These are phyloP conservation scores for Trichoderma gracile DNA, from an alignment of 2,329 filamentous ascomycete species.

Conservation along the genomic window DNA sequence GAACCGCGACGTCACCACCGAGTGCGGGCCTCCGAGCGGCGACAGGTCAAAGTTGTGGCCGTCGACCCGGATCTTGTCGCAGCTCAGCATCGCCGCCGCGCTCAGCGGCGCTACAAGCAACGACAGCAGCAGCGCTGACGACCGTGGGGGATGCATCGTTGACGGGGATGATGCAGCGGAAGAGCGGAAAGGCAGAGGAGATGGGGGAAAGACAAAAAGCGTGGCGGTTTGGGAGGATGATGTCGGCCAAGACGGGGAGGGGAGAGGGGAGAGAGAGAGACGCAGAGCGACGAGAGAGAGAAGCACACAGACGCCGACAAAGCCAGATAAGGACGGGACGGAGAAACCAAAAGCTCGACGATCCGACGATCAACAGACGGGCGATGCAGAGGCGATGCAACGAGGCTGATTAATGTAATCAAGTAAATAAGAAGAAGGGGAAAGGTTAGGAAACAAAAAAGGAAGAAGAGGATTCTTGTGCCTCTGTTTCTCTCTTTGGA, in stretches of 20 bases:
- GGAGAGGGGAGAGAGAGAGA: neutral
- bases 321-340: neutral
- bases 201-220: neutral
- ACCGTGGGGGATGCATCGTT: constrained; percentile 45
- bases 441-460: neutral
- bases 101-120: constrained; percentile 43
- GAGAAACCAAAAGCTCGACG: constrained; percentile 3
- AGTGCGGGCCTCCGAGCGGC: constrained; percentile 65
- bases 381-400: neutral
- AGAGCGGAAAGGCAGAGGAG: neutral
- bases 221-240: neutral
- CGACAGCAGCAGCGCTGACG: constrained; percentile 41
- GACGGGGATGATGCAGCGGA: neutral
- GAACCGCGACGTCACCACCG: constrained; percentile 61
- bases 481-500: neutral
- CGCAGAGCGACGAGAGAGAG: no score
- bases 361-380: neutral
- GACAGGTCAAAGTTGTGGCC: constrained; percentile 64
- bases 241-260: no score
- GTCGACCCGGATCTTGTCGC: constrained; percentile 61
- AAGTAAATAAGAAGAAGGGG: no score
- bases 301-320: neutral
- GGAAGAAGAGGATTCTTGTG: constrained; percentile 12
- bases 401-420: no score
- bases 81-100: constrained; percentile 56